phyloP scores from a whole-genome alignment of 345 rosid species.

The Brassica napus region DNA sequence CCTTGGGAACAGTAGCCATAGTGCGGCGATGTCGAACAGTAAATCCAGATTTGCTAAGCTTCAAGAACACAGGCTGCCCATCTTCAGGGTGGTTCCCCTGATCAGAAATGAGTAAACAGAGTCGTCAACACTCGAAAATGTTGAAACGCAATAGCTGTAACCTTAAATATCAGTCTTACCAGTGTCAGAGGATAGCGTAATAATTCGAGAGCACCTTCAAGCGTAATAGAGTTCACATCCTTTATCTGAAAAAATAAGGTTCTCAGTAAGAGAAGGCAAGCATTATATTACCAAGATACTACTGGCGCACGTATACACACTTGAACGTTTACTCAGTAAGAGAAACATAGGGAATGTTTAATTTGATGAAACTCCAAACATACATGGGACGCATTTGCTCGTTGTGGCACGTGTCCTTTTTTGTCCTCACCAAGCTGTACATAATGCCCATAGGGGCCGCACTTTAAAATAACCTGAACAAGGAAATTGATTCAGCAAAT shows the following conservation, averaged over 20 bases:
- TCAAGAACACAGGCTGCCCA: constrained; percentile 70
- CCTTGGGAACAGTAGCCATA: constrained; percentile 89
- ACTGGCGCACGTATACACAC: constrained; percentile 2
- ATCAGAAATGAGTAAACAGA: constrained; percentile 27
- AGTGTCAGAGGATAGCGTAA: constrained; percentile 73
- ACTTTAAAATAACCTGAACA: constrained; percentile 77
- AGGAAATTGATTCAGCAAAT: constrained; percentile 20
- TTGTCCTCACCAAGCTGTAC: constrained; percentile 95
- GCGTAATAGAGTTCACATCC: constrained; percentile 60
- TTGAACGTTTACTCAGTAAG: constrained; percentile 15
- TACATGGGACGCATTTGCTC: constrained; percentile 81
- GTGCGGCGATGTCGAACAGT: constrained; percentile 67
- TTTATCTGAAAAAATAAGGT: constrained; percentile 53
- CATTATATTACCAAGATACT: background rate
- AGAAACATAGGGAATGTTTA: background rate
- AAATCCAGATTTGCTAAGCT: constrained; percentile 68
- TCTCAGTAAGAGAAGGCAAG: constrained; percentile 7
- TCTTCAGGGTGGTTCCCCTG: constrained; percentile 87
- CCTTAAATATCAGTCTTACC: constrained; percentile 48
- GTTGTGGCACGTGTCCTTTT: constrained; percentile 68
- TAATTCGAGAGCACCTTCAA: constrained; percentile 78
- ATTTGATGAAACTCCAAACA: constrained; percentile 29
- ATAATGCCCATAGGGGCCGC: constrained; percentile 90
- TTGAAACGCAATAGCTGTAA: constrained; percentile 24
- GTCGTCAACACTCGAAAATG: constrained; percentile 4